Evolutionary conservation across 2,329 filamentous ascomycete genomes (phyloP).

Genomic region (Rhinocladiella mackenziei): DNA sequence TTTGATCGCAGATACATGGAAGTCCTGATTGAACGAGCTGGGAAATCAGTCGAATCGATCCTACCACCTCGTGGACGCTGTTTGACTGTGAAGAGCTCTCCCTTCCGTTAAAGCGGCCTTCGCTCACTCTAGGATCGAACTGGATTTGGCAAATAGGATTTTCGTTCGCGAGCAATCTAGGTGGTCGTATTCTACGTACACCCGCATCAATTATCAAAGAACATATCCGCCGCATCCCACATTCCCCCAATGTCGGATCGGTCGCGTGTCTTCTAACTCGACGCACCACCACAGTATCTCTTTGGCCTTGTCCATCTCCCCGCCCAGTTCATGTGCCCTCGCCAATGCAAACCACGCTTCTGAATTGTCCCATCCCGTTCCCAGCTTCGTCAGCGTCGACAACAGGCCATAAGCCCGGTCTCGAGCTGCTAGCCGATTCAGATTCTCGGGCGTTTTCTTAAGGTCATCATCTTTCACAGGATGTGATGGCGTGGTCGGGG

Average conservation of each 20-base stretch:
- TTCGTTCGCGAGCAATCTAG: too few species aligned
- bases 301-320: slow-evolving; percentile 81
- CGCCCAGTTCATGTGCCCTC: slow-evolving; percentile 80
- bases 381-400: slow-evolving; percentile 76
- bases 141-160: too few species aligned
- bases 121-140: too few species aligned
- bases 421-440: slow-evolving; percentile 81
- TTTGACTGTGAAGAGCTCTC: too few species aligned
- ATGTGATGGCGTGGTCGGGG: background rate
- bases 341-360: slow-evolving; percentile 92
- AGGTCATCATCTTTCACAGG: slow-evolving; percentile 30
- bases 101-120: too few species aligned
- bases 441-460: slow-evolving; percentile 61
- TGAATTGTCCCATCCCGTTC: slow-evolving; percentile 81
- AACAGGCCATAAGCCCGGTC: slow-evolving; percentile 85
- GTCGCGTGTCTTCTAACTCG: slow-evolving; percentile 81
- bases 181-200: background rate
- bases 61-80: too few species aligned
- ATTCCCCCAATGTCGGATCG: slow-evolving; percentile 74
- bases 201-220: slow-evolving; percentile 35
- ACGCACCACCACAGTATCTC: slow-evolving; percentile 97
- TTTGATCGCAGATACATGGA: too few species aligned
- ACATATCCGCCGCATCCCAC: slow-evolving; percentile 66
- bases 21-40: too few species aligned
- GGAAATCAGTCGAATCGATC: too few species aligned